Evolutionary conservation across 2,329 filamentous ascomycete genomes (phyloP).

Genomic region (Trichophyton benhamiae): DNA sequence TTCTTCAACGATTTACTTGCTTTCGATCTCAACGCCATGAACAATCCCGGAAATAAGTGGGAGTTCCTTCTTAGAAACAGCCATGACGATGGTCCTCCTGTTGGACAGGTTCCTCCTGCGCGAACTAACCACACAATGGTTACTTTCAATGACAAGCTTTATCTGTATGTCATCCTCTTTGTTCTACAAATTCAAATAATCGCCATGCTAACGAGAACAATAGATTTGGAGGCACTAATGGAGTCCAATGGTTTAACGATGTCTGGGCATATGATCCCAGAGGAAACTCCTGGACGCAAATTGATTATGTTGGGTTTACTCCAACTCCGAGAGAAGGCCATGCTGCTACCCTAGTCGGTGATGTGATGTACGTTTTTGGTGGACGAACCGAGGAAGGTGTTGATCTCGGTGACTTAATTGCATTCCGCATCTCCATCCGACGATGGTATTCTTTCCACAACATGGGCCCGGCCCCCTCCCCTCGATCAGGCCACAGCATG

Average conservation of each 20-base stretch:
- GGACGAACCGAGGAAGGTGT: constrained; percentile 86
- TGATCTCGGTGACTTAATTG: constrained; percentile 85
- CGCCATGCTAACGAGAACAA: constrained; percentile 10
- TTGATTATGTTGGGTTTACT: constrained; percentile 97
- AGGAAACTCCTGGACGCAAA: constrained; percentile 68
- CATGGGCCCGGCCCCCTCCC: constrained; percentile 91
- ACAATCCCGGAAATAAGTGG: constrained; percentile 85
- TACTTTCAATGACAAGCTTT: constrained; percentile 85
- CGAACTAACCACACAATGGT: constrained; percentile 91
- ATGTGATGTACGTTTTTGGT: constrained; percentile 99
- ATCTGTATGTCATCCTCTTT: constrained; percentile 50
- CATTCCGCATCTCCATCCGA: constrained; percentile 66
- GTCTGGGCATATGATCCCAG: constrained; percentile 91
- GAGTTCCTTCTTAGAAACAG: constrained; percentile 75
- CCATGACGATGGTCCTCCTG: constrained; percentile 43
- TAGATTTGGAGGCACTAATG: constrained; percentile 95
- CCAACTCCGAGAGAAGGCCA: constrained; percentile 88
- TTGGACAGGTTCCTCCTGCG: constrained; percentile 64
- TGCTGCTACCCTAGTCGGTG: constrained; percentile 81
- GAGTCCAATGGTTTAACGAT: constrained; percentile 95
- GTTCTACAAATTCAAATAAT: not conserved
- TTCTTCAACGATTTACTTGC: constrained; percentile 97
- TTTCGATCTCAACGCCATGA: constrained; percentile 89
- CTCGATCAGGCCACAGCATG: constrained; percentile 94
- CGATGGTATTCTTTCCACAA: constrained; percentile 99